Conservation (phyloP, 225 moss, liverwort and hornwort genomes). For the Pleurozium schreberi region DNA sequence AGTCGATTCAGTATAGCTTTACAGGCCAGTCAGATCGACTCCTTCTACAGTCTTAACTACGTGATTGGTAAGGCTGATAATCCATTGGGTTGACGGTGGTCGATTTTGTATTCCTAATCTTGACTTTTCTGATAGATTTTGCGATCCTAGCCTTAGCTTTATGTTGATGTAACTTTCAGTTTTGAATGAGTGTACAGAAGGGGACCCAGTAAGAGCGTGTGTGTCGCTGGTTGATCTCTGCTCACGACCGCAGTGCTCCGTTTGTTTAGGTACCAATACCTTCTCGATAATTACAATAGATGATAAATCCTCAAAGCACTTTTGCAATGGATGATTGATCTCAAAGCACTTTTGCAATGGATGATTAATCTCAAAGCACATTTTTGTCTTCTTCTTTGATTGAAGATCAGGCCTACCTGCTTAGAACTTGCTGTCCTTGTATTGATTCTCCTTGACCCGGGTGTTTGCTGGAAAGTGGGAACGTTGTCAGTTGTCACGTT, state of each 20-base stretch:
- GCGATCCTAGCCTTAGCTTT: not conserved
- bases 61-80: not conserved
- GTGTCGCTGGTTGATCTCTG: not conserved
- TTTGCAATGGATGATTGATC: not conserved
- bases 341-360: not conserved
- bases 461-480: not conserved
- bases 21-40: not conserved
- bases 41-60: not conserved
- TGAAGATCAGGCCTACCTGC: not conserved
- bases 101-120: not conserved
- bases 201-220: not conserved
- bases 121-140: not conserved
- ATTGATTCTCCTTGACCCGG: not conserved
- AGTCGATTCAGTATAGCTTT: not conserved
- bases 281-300: not conserved
- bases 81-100: not conserved
- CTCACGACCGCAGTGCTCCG: not conserved
- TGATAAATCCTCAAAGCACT: not conserved
- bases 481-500: not conserved
- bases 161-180: not conserved
- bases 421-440: not conserved
- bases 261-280: not conserved
- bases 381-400: not conserved
- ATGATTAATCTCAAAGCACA: not conserved
- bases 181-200: conserved; percentile 14